A percentile compares a stretch with the other conserved stretches of the same genome.
Conservation (phyloP, 2,329 filamentous ascomycete species). For the Fusarium sp. region DNA sequence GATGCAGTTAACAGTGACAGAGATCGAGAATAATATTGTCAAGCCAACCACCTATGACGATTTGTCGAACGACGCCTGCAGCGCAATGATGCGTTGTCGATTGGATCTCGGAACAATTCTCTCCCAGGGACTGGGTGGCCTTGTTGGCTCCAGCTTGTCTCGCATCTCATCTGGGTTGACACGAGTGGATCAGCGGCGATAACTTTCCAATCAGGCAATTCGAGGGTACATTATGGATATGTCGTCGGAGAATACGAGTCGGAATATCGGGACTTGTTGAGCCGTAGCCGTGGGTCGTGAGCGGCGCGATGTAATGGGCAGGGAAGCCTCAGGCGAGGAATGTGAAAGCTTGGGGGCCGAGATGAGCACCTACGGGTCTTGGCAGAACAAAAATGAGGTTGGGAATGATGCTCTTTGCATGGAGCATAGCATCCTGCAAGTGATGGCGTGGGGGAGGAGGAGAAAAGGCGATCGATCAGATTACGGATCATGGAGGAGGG, state of each 20-base stretch:
- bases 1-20: conserved; percentile 15
- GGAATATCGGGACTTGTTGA: conserved; percentile 3
- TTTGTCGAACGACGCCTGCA: neutral
- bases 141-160: conserved; percentile 6
- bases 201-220: conserved; percentile 6
- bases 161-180: conserved; percentile 11
- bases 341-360: conserved; percentile 2
- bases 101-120: conserved; percentile 9
- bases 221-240: neutral
- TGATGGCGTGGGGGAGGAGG: conserved; percentile 1
- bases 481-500: conserved; percentile 7
- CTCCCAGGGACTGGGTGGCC: conserved; percentile 7
- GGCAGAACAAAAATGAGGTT: neutral
- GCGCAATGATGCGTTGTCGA: conserved; percentile 2
- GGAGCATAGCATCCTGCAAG: neutral
- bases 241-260: conserved; percentile 6
- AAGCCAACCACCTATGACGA: neutral
- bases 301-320: neutral
- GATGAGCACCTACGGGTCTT: neutral
- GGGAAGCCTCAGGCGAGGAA: conserved; percentile 3
- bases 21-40: conserved; percentile 10
- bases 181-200: neutral
- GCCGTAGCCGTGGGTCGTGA: neutral
- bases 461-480: conserved; percentile 1
- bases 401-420: conserved; percentile 4